Percentiles rank a stretch among this genome's conserved stretches.
Evolutionary conservation across 2,329 filamentous ascomycete genomes (phyloP).

Genomic region (Daldinia eschscholtzii): DNA sequence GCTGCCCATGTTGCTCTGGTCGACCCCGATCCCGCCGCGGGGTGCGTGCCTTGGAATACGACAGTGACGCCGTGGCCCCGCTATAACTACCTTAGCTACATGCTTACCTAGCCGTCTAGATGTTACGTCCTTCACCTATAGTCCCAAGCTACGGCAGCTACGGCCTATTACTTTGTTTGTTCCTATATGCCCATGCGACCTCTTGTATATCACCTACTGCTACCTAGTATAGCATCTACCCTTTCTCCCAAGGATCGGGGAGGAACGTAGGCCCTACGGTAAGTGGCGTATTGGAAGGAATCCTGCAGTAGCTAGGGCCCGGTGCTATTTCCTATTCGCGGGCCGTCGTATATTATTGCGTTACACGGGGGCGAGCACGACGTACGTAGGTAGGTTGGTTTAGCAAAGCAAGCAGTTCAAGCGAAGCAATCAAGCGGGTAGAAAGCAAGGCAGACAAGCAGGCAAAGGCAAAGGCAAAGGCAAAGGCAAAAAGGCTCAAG

Average conservation of each 20-base stretch:
- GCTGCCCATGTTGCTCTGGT: slow-evolving; percentile 7
- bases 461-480: too few species aligned
- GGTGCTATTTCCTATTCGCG: slow-evolving; percentile 39
- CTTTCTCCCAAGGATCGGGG: not conserved
- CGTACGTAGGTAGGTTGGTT: slow-evolving; percentile 5
- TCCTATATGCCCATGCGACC: slow-evolving; percentile 1
- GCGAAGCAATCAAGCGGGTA: slow-evolving; percentile 9
- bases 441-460: slow-evolving; percentile 12
- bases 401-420: not conserved
- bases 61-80: slow-evolving; percentile 34
- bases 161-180: not conserved
- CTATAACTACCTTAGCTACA: slow-evolving; percentile 15
- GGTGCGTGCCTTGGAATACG: slow-evolving; percentile 33
- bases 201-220: not conserved
- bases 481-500: not conserved
- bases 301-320: slow-evolving; percentile 36
- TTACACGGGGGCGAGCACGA: slow-evolving; percentile 32
- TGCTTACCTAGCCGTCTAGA: slow-evolving; percentile 8
- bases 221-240: slow-evolving; percentile 3
- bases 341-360: slow-evolving; percentile 31
- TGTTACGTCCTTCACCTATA: not conserved
- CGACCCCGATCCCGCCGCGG: slow-evolving; percentile 40
- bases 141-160: not conserved
- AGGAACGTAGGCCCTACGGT: not conserved
- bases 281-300: slow-evolving; percentile 32